Evolutionary conservation across 75 land plant genomes (phyloP).

Genomic region (Pinus tabuliformis): DNA sequence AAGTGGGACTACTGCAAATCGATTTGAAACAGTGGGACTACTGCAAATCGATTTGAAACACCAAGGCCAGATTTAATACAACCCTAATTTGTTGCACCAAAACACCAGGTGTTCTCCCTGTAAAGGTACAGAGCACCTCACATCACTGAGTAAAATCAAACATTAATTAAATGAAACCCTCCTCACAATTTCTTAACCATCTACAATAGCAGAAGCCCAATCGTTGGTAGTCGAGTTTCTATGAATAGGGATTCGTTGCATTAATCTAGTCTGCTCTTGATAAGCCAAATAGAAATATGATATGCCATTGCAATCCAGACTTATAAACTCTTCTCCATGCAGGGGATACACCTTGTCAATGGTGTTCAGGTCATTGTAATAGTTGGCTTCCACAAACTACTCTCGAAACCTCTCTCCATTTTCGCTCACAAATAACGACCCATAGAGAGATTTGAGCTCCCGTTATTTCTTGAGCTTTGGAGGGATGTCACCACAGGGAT

Average conservation of each 20-base stretch:
- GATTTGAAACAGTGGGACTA: too few species aligned
- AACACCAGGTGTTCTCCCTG: too few species aligned
- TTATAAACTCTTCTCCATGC: slow-evolving; percentile 43
- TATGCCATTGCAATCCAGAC: slow-evolving; percentile 6
- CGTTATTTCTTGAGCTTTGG: slow-evolving; percentile 30
- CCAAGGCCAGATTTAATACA: too few species aligned
- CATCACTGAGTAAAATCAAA: too few species aligned
- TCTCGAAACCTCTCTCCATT: slow-evolving; percentile 7
- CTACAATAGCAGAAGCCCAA: slow-evolving; percentile 33
- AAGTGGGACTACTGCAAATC: too few species aligned
- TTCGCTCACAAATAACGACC: neutral
- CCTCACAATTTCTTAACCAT: neutral
- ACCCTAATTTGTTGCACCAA: too few species aligned
- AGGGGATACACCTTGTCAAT: slow-evolving; percentile 37
- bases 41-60: too few species aligned
- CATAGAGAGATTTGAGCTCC: slow-evolving; percentile 10
- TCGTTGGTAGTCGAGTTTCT: slow-evolving; percentile 54
- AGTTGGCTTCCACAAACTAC: slow-evolving; percentile 49
- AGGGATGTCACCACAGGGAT: neutral
- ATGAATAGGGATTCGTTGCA: neutral
- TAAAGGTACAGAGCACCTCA: too few species aligned
- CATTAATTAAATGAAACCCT: too few species aligned
- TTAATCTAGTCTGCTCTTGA: neutral
- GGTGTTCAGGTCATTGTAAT: slow-evolving; percentile 34
- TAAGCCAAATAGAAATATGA: neutral